Conservation (phyloP, 2,329 filamentous ascomycete species). For the Colletotrichum chrysophilum region DNA sequence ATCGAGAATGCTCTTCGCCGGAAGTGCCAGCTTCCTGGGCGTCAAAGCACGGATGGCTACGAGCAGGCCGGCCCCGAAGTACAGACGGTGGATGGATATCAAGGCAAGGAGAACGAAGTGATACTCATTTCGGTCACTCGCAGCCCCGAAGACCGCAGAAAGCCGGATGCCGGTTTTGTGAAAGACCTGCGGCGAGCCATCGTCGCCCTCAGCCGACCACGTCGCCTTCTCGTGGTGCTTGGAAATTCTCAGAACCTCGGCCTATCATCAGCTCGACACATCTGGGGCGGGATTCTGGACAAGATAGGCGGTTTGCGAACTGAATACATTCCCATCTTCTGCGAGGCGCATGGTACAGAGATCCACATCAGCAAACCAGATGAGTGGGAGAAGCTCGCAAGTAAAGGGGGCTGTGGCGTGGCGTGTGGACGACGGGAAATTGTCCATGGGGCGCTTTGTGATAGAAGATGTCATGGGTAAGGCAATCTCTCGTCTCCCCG, state of each 20-base stretch:
- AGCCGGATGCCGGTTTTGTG: constrained; percentile 72
- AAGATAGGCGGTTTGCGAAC: constrained; percentile 43
- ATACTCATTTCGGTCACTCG: constrained; percentile 82
- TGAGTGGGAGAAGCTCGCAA: constrained; percentile 50
- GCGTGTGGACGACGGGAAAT: not conserved
- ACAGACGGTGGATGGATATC: constrained; percentile 83
- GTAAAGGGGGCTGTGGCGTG: not conserved
- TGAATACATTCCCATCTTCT: constrained; percentile 64
- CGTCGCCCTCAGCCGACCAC: constrained; percentile 71
- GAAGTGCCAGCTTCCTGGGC: not conserved
- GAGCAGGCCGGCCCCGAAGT: constrained; percentile 33
- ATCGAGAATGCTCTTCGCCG: constrained; percentile 56
- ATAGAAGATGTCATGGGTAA: not conserved
- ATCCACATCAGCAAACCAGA: constrained; percentile 56
- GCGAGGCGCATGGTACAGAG: constrained; percentile 60
- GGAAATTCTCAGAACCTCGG: constrained; percentile 69
- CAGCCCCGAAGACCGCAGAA: constrained; percentile 57
- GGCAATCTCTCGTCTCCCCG: not conserved
- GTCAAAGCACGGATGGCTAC: constrained; percentile 10
- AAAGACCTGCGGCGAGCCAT: constrained; percentile 63
- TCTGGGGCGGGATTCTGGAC: constrained; percentile 56
- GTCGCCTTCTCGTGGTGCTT: constrained; percentile 82
- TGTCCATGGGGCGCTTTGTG: not conserved
- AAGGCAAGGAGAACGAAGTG: constrained; percentile 89
- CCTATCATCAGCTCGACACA: constrained; percentile 26